Base-by-base conservation (phyloP, 345 rosid species). In the Alliaria petiolata region DNA sequence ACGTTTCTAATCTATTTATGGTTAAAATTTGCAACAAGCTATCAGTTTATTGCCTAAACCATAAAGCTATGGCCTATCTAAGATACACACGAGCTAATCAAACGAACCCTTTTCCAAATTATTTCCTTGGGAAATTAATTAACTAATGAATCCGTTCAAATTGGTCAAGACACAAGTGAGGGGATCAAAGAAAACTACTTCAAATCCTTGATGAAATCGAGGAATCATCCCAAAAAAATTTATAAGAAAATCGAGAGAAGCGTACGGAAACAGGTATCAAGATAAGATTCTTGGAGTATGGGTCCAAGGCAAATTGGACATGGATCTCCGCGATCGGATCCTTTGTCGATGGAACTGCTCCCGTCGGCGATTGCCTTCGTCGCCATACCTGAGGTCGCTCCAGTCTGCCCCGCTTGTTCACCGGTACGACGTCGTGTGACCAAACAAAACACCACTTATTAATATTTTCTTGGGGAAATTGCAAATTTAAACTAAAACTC, bases 271-370 rank as follows among this genome's bases (percentile, higher is more conserved):
- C 99, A 95, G 13, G 71, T 77, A 71, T 95, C 97, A 4, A 91
- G 88, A 72, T 89, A 95, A 17, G 96, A 87, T 28, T 81, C 91
- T 63, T 77, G 72, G 55, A 74, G 67, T 17, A 85, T 54, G 35
- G 84, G 73, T 45, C 81, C 85, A 25, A 91, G 90, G 81, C 96
- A 95, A 68, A 95, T 88, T 15, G 97, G 97, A 68, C 97, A 91
- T 36, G 92, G 89, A 65, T 78, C 78, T 7, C 72, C 77, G 4
- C 75, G 30, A 1, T 76, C 65, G 64, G 60, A 28, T 12, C 63
- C 62, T 13, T 43, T 68, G 62, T 33, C 47, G 14, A 55, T 7
- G 19, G 57, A 63, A 25, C 25, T 40, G 50, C 39, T 66, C 46
- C 28, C 62, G 38, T 7, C 72, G 67, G 54, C 67, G 39, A 39